These are phyloP conservation scores for Eutrema salsugineum DNA, from an alignment of 441 rosid genomes.

Conservation along the genomic window DNA sequence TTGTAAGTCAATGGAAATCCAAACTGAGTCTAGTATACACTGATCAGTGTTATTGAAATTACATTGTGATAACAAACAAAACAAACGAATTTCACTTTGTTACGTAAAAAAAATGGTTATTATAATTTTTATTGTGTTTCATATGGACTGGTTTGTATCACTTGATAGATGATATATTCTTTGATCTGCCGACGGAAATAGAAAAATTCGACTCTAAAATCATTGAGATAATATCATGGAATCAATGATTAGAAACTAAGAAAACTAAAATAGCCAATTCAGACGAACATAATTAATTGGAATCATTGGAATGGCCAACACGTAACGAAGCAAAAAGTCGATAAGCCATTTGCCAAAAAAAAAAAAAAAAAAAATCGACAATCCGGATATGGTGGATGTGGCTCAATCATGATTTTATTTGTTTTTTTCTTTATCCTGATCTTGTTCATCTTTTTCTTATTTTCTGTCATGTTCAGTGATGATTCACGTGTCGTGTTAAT, in stretches of 20 bases:
- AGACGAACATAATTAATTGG: neutral
- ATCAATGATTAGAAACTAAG: too few species aligned
- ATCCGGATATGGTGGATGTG: neutral
- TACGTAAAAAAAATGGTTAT: too few species aligned
- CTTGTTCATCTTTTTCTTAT: too few species aligned
- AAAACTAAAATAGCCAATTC: too few species aligned
- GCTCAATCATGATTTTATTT: neutral
- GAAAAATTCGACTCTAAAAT: too few species aligned
- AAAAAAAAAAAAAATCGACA: neutral
- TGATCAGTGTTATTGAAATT: neutral
- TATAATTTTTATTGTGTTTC: too few species aligned
- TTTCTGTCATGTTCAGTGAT: neutral
- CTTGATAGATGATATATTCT: too few species aligned
- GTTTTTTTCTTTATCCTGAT: too few species aligned
- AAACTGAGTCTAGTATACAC: neutral
- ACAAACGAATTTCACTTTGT: neutral
- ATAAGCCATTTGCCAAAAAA: neutral
- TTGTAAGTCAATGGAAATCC: neutral
- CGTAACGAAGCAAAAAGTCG: too few species aligned
- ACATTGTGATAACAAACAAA: neutral
- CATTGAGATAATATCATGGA: too few species aligned
- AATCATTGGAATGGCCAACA: neutral
- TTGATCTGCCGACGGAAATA: too few species aligned
- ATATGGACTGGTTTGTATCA: too few species aligned
- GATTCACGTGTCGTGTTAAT: neutral